These are phyloP conservation scores for Trichosanthes cucumerina DNA, from an alignment of 306 rosid species.

Conservation along the genomic window DNA sequence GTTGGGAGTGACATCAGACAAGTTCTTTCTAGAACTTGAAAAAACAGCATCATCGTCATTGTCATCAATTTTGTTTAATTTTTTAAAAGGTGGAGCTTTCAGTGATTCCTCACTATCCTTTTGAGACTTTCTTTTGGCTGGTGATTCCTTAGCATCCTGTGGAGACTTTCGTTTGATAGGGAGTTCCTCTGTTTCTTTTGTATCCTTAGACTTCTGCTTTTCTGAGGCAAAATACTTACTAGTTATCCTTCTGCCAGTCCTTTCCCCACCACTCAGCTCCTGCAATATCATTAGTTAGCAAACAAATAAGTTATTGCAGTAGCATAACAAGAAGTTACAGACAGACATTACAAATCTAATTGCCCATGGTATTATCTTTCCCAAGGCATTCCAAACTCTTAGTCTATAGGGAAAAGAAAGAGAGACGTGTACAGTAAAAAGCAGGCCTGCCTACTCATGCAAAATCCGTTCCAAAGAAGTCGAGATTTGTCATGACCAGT, in stretches of 20 bases:
- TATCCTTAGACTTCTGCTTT: slow-evolving; percentile 42
- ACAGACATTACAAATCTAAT: not conserved
- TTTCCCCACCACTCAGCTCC: slow-evolving; percentile 46
- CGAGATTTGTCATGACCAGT: not conserved
- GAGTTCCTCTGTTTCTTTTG: slow-evolving; percentile 33
- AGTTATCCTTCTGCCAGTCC: slow-evolving; percentile 63
- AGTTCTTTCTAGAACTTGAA: slow-evolving; percentile 27
- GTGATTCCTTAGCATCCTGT: slow-evolving; percentile 38
- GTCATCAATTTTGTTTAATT: slow-evolving; percentile 29
- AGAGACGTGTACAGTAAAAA: not conserved
- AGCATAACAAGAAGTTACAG: not conserved
- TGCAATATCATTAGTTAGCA: slow-evolving; percentile 11
- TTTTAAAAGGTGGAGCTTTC: slow-evolving; percentile 31
- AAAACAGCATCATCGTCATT: slow-evolving; percentile 36
- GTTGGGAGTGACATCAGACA: slow-evolving; percentile 41
- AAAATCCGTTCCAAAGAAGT: not conserved
- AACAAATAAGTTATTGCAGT: not conserved
- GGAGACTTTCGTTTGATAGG: slow-evolving; percentile 57
- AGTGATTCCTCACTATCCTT: slow-evolving; percentile 29
- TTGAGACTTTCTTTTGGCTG: slow-evolving; percentile 56
- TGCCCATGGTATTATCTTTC: not conserved
- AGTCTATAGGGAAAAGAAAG: not conserved
- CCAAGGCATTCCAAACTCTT: not conserved
- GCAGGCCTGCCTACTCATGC: not conserved
- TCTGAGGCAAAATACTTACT: slow-evolving; percentile 56